Base-by-base conservation (phyloP, 148 eudicot species). In the Pharnaceum exiguum region DNA sequence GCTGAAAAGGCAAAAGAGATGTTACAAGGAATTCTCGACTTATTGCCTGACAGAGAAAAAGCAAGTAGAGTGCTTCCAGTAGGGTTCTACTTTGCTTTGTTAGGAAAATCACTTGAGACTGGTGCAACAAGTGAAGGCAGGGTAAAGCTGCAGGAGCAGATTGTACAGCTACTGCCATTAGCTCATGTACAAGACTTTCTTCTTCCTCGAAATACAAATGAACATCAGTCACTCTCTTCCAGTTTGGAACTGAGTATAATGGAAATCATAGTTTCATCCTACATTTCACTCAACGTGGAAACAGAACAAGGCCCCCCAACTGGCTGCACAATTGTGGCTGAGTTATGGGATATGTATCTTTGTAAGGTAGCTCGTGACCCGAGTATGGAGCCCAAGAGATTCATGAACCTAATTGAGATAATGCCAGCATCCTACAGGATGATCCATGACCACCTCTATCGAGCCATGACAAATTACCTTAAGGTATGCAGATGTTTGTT, bases 281-380 rank as follows among this genome's bases (percentile, higher is more conserved):
- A 76, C 53, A 66, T 81, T 45, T 74, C 77, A 2, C 74, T 55
- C 5, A 60, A 74, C 59, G 65, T 62, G 74, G 82, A 64, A 16
- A 42, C 63, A 10, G 59, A 74, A 44, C 60, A 24, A 49, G 48
- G 63, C 42, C 68, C 80, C 62, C 60, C 80, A 12, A 53, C 47
- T 6, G 71, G 77, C 28, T 64, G 58, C 59, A 68, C 70, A 0
- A 59, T 77, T 49, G 89, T 89, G 31, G 96, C 87, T 12, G 91
- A 89, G 40, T 33, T 83, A 36, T 93, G 96, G 99, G 99, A 93
- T 56, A 19, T 40, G 40, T 93, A 93, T 67, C 77, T 93, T 37
- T 65, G 61, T 3, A 61, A 57, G 19, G 33, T 89, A 31, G 85
- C 87, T 50, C 51, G 22, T 18, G 84, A 89, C 58, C 56, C 81